A percentile compares a stretch with the other conserved stretches of the same genome.
These are phyloP conservation scores for Cutaneotrichosporon sp. DNA, from an alignment of 1,284 basidiomycete genomes.

Conservation along the genomic window DNA sequence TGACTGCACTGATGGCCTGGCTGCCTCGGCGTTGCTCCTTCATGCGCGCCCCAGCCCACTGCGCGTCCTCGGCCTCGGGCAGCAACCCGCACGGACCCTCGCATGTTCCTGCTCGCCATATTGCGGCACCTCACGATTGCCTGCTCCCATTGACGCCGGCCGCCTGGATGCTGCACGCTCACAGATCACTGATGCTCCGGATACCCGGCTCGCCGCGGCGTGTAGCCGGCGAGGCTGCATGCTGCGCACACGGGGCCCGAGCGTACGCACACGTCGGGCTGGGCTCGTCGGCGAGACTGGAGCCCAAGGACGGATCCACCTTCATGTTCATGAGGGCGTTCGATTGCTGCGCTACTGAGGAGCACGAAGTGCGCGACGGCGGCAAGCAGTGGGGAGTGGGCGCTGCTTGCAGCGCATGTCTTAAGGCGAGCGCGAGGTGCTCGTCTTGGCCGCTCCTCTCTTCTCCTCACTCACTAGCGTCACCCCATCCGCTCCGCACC, in stretches of 20 bases:
- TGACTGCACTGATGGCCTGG: no score
- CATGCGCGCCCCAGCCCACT: no score
- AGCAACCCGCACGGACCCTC: not conserved
- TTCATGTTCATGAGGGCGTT: not conserved
- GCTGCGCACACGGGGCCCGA: not conserved
- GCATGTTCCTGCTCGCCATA: not conserved
- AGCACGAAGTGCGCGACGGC: not conserved
- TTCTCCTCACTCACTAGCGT: not conserved
- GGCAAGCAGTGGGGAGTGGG: not conserved
- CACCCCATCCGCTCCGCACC: no score
- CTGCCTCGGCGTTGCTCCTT: not conserved
- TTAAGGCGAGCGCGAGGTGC: not conserved
- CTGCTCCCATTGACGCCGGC: not conserved
- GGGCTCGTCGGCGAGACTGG: not conserved
- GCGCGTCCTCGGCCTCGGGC: not conserved
- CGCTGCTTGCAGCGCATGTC: not conserved
- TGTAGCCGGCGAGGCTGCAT: not conserved
- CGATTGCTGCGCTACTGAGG: not conserved
- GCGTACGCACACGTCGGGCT: no score
- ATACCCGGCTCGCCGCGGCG: no score
- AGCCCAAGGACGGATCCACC: not conserved
- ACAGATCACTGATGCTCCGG: no score
- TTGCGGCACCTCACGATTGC: not conserved
- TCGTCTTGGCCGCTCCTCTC: not conserved
- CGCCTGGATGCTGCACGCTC: not conserved